These are phyloP conservation scores for Talaromyces sp. DNA, from an alignment of 2,329 filamentous ascomycete genomes.

Conservation along the genomic window DNA sequence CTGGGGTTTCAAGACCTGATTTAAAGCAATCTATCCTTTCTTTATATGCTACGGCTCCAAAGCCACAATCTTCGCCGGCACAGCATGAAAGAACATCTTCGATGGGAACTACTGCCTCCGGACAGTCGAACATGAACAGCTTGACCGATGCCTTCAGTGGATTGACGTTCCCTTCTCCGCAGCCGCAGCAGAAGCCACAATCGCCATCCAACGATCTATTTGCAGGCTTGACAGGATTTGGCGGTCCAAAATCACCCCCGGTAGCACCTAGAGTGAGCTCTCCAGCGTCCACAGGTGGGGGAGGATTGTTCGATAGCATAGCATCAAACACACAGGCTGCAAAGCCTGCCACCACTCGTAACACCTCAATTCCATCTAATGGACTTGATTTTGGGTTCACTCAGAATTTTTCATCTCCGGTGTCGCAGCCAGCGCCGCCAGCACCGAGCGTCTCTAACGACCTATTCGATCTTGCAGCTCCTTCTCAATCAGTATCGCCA, in stretches of 20 bases:
- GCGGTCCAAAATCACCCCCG: constrained; percentile 42
- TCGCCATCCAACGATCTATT: constrained; percentile 60
- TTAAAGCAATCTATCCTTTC: constrained; percentile 97
- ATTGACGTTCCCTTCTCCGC: constrained; percentile 56
- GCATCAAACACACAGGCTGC: constrained; percentile 61
- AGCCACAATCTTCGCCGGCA: constrained; percentile 60
- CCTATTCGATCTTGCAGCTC: constrained; percentile 70
- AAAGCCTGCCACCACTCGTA: constrained; percentile 39
- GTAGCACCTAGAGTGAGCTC: constrained; percentile 49
- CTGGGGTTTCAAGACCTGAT: constrained; percentile 75
- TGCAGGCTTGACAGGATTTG: constrained; percentile 57
- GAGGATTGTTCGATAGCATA: constrained; percentile 75
- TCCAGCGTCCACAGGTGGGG: constrained; percentile 53
- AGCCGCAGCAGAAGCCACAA: constrained; percentile 33
- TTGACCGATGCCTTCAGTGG: constrained; percentile 78
- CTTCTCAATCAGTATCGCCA: constrained; percentile 41
- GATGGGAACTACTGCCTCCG: constrained; percentile 64
- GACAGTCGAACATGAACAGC: constrained; percentile 52
- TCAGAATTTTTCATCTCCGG: constrained; percentile 50
- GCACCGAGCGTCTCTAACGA: constrained; percentile 63
- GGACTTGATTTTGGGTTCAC: constrained; percentile 65
- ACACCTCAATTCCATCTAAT: constrained; percentile 53
- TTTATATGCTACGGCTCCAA: constrained; percentile 79
- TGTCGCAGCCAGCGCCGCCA: constrained; percentile 37
- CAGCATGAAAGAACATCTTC: constrained; percentile 59